These are phyloP conservation scores for Cornus florida DNA, from an alignment of 148 eudicot species.

Conservation along the genomic window DNA sequence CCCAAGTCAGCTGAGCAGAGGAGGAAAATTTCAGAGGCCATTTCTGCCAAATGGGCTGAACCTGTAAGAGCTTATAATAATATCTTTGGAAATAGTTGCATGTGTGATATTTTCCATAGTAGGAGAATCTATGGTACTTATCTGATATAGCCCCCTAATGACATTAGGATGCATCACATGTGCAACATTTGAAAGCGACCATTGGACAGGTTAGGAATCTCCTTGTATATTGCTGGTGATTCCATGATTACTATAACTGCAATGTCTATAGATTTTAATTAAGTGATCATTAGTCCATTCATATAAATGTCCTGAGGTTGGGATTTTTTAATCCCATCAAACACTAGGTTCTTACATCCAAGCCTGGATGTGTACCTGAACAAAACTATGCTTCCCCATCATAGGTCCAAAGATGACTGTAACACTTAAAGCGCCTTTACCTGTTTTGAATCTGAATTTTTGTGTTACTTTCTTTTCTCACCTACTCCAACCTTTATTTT, in stretches of 20 bases:
- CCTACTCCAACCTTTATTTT: too few relatives aligned
- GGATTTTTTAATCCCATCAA: background rate
- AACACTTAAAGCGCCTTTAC: too few relatives aligned
- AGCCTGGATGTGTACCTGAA: background rate
- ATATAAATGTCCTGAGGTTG: constrained; percentile 2
- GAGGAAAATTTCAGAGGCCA: constrained; percentile 78
- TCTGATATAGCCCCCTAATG: background rate
- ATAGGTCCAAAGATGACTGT: background rate
- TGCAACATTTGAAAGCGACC: background rate
- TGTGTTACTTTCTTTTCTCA: too few relatives aligned
- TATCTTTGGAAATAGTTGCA: background rate
- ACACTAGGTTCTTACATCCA: background rate
- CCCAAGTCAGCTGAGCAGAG: constrained; percentile 86
- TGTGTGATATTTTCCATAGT: background rate
- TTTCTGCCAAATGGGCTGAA: constrained; percentile 97
- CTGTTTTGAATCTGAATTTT: too few relatives aligned
- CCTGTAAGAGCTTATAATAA: constrained; percentile 57
- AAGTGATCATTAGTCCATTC: background rate
- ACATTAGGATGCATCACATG: background rate
- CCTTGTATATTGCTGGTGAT: background rate
- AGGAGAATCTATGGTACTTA: background rate
- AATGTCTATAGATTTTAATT: background rate
- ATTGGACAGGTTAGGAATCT: background rate
- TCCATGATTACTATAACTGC: background rate
- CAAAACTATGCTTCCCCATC: background rate